Evolutionary conservation across 140 eudicot species (phyloP).

Genomic region (Anethum foeniculum): DNA sequence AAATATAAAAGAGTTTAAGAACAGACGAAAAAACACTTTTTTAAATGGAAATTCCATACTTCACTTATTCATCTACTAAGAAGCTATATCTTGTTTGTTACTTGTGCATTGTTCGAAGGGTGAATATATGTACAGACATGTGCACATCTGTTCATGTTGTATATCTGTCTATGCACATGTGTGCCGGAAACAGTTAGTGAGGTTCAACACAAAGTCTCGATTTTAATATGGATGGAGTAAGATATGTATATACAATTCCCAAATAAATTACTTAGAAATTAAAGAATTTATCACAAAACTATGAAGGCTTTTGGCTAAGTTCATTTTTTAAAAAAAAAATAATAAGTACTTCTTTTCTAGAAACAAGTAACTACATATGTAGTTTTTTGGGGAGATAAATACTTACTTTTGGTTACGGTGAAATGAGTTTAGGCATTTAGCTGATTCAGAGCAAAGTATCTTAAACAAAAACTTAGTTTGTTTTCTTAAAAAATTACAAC

Average conservation of each 20-base stretch:
- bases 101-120: not conserved
- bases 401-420: too few species aligned
- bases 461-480: not conserved
- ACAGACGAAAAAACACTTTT: not conserved
- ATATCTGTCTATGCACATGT: not conserved
- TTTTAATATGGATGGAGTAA: not conserved
- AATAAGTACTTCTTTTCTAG: too few species aligned
- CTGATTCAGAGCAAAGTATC: not conserved
- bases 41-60: not conserved
- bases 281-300: not conserved
- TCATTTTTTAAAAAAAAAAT: too few species aligned
- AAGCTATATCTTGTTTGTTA: not conserved
- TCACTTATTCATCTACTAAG: not conserved
- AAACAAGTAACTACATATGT: too few species aligned
- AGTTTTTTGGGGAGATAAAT: too few species aligned
- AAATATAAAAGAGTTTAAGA: not conserved
- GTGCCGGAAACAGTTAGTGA: not conserved
- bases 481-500: not conserved
- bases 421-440: too few species aligned
- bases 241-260: not conserved
- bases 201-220: not conserved
- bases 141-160: not conserved
- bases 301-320: too few species aligned
- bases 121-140: not conserved
- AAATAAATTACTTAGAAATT: not conserved